Evolutionary conservation across 306 rosid species (phyloP).

Genomic region (Gleditsia sinensis): DNA sequence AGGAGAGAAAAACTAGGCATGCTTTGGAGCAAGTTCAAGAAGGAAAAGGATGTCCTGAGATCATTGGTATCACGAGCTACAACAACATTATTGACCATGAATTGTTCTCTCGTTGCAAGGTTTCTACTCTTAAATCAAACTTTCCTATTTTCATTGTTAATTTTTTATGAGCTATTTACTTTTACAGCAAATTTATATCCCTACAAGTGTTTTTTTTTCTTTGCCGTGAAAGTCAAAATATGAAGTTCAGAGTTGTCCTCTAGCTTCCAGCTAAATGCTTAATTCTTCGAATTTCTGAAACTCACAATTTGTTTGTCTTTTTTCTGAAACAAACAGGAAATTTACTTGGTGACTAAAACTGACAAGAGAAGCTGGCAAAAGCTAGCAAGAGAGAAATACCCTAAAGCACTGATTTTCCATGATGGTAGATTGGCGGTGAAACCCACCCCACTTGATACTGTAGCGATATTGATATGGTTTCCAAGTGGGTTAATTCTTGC

Average conservation of each 20-base stretch:
- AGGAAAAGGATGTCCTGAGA: conserved; percentile 24
- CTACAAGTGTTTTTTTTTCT: too few relatives aligned
- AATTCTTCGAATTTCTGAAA: background rate
- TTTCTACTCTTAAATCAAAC: background rate
- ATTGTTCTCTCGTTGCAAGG: conserved; percentile 60
- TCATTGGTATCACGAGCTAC: conserved; percentile 55
- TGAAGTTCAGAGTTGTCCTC: background rate
- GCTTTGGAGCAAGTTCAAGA: conserved; percentile 29
- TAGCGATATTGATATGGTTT: conserved; percentile 55
- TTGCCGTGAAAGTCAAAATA: background rate
- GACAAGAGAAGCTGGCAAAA: conserved; percentile 65
- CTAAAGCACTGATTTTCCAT: conserved; percentile 60
- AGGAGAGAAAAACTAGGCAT: conserved; percentile 24
- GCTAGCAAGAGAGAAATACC: conserved; percentile 51
- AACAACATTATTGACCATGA: conserved; percentile 30
- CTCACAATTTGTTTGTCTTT: background rate
- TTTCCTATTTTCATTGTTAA: background rate
- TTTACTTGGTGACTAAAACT: conserved; percentile 42
- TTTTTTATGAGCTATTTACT: background rate
- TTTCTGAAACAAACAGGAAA: conserved; percentile 45
- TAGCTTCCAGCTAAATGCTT: background rate
- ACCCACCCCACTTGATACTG: conserved; percentile 43
- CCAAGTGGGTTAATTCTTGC: conserved; percentile 47
- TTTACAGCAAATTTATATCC: too few relatives aligned
- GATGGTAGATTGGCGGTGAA: conserved; percentile 70